A percentile compares a stretch with the other conserved stretches of the same genome.
phyloP scores from a whole-genome alignment of 176 grass and related monocot species.

The Secale cereale region DNA sequence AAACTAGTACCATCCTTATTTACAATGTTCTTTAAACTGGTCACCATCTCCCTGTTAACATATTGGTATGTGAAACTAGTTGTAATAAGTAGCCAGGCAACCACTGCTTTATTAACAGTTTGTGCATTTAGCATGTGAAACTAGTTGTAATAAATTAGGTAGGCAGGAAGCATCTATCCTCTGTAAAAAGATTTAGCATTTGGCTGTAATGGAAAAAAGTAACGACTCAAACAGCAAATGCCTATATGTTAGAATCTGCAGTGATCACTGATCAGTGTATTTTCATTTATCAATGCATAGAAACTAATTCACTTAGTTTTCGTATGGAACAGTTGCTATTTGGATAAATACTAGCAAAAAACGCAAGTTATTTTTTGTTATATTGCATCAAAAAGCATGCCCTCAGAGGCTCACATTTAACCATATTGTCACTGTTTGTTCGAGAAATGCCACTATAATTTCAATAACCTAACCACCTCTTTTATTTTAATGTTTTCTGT shows the following conservation, averaged over 20 bases:
- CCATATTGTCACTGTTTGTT: neutral
- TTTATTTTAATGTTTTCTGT: neutral
- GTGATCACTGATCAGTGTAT: neutral
- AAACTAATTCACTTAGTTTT: conserved; percentile 5
- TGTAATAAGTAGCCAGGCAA: conserved; percentile 5
- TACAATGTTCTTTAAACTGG: neutral
- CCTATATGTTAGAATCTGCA: neutral
- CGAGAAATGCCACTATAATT: neutral
- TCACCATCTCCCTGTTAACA: neutral
- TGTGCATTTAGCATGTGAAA: neutral
- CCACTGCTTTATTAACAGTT: neutral
- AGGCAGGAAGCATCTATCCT: neutral
- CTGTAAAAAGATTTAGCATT: neutral
- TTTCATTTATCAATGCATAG: neutral
- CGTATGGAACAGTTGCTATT: neutral
- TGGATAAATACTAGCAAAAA: neutral
- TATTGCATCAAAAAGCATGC: neutral
- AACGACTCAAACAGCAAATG: neutral
- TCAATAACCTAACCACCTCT: neutral
- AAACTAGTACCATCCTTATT: neutral
- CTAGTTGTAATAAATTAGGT: too few species aligned
- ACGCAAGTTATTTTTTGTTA: neutral
- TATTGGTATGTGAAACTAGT: conserved; percentile 15
- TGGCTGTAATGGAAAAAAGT: neutral
- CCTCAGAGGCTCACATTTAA: neutral